Evolutionary conservation across 1,284 basidiomycete species (phyloP), one percentile per base, ranked within the genome.

Genomic region (Cryptococcus sp.): DNA sequence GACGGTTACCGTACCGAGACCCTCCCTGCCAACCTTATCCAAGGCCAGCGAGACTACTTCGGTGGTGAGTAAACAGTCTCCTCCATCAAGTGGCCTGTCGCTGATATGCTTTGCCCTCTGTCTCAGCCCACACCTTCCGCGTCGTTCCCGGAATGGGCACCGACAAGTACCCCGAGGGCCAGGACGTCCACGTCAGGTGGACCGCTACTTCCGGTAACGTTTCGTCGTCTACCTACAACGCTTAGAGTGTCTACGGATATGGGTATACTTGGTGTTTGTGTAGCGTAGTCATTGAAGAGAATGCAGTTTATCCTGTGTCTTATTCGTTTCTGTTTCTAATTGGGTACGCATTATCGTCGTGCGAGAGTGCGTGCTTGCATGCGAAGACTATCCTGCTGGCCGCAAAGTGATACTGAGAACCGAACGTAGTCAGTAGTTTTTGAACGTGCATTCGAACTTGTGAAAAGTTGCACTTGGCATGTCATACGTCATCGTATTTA

Each of bases 1-100:
- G 96, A 99, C 80, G 96, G 96, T 53, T 99, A 98, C 85, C 80
- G 84, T 66, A 82, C 82, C 67, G 95, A 93, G 74, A 83, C 90
- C 64, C 85, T 98, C 58, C 92, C 95, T 42, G 96, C 96, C 60
- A 93, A 94, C 83, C 83, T 99, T 46, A 81, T 97, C 71, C 95
- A 99, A 83, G 95, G 86, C 55, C 95, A 97, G 80, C 80, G 82
- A 67, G 82, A 83, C 75, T 81, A 78, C 78, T 83, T 82, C 65
- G 81, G 78, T 63, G 75, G 56, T 64, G 46, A 46, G 58, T 61
- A 19, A 19, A 23, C n/a, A 13, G 13, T 11, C 16, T 17, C 7
- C 11, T 20, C 45, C n/a, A 56, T 46, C 16, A 20, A 5, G 22
- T 53, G 44, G 2, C 10, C 57, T 19, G 48, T 53, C 10, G 47